A percentile compares a stretch with the other conserved stretches of the same genome.
Evolutionary conservation across 495 filamentous ascomycete species (phyloP).

Genomic region (Neohortaea acidophila): DNA sequence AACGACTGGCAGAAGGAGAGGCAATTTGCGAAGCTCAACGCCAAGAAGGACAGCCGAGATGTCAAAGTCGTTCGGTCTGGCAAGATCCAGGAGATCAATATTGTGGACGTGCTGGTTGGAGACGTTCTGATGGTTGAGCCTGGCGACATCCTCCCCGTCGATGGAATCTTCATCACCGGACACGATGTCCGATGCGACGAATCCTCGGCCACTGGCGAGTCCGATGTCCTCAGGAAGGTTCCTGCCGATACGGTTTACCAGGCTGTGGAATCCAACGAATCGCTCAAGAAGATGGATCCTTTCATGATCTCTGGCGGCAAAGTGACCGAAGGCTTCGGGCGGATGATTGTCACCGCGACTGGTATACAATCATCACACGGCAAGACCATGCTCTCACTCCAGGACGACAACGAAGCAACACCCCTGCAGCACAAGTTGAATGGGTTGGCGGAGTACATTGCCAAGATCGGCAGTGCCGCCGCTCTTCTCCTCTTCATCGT

Average conservation of each 20-base stretch:
- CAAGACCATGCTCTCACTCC: slow-evolving; percentile 85
- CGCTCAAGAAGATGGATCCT: slow-evolving; percentile 71
- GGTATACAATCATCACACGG: slow-evolving; percentile 82
- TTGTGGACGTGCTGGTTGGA: slow-evolving; percentile 68
- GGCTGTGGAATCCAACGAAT: slow-evolving; percentile 61
- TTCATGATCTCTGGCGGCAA: slow-evolving; percentile 89
- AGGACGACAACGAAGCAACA: slow-evolving; percentile 78
- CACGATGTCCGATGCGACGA: slow-evolving; percentile 52
- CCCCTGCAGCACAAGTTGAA: slow-evolving; percentile 92
- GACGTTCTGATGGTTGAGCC: slow-evolving; percentile 73
- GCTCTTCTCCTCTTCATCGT: slow-evolving; percentile 77
- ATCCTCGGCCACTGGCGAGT: slow-evolving; percentile 55
- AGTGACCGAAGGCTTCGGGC: slow-evolving; percentile 81
- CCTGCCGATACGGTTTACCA: slow-evolving; percentile 59
- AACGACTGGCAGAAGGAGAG: slow-evolving; percentile 35
- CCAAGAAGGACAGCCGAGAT: slow-evolving; percentile 36
- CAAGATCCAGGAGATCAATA: slow-evolving; percentile 56
- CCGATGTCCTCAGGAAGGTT: slow-evolving; percentile 51
- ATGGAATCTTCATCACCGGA: slow-evolving; percentile 25
- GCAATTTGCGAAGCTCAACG: slow-evolving; percentile 34
- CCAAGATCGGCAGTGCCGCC: slow-evolving; percentile 75
- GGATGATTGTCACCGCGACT: slow-evolving; percentile 72
- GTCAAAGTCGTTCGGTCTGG: slow-evolving; percentile 68
- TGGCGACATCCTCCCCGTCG: slow-evolving; percentile 57
- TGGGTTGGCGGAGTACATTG: slow-evolving; percentile 79